phyloP scores from a whole-genome alignment of 1,284 basidiomycete species.

The Ganoderma sinense region DNA sequence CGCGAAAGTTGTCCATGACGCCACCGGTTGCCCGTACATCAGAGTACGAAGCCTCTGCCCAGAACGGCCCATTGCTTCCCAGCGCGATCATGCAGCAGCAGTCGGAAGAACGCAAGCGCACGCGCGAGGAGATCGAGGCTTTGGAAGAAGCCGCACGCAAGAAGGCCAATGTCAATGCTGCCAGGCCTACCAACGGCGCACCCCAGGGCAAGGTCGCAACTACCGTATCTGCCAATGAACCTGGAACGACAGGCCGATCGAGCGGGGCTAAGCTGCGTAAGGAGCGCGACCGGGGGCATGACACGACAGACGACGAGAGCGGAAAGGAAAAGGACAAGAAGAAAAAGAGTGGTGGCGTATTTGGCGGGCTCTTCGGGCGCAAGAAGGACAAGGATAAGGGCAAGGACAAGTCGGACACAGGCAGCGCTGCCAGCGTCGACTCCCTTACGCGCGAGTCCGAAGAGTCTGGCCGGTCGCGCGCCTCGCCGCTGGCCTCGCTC shows the following conservation, averaged over 20 bases:
- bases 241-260: constrained; percentile 9
- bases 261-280: constrained; percentile 69
- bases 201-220: constrained; percentile 22
- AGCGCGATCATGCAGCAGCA: constrained; percentile 57
- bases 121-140: constrained; percentile 66
- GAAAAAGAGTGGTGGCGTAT: constrained; percentile 73
- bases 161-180: constrained; percentile 49
- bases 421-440: constrained; percentile 36
- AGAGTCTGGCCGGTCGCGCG: constrained; percentile 55
- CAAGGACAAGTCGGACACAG: constrained; percentile 57
- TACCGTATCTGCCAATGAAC: constrained; percentile 17
- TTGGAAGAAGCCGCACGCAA: constrained; percentile 66
- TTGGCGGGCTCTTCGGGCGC: constrained; percentile 77
- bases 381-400: constrained; percentile 81
- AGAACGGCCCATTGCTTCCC: constrained; percentile 48
- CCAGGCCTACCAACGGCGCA: constrained; percentile 19
- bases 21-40: constrained; percentile 69
- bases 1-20: constrained; percentile 78
- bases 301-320: constrained; percentile 52
- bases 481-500: constrained; percentile 40
- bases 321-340: constrained; percentile 61
- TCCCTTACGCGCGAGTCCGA: constrained; percentile 52
- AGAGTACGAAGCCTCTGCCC: constrained; percentile 39
- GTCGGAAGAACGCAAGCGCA: constrained; percentile 66
- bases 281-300: constrained; percentile 52